phyloP scores from a whole-genome alignment of 768 basidiomycete species.

The Pleurotus eryngii region DNA sequence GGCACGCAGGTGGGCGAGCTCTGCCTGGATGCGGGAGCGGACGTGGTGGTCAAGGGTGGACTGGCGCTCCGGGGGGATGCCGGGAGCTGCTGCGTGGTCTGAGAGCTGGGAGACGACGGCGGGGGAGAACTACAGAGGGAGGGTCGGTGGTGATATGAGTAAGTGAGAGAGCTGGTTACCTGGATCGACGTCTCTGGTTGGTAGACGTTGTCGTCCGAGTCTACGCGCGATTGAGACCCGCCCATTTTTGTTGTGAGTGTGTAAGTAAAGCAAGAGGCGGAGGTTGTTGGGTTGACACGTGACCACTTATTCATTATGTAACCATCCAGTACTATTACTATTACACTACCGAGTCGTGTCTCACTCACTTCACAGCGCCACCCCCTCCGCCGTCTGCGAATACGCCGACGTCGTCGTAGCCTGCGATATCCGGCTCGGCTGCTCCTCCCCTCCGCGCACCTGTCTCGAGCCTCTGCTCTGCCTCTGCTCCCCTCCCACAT shows the following conservation, averaged over 20 bases:
- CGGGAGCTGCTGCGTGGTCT: conserved; percentile 56
- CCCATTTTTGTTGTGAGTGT: neutral
- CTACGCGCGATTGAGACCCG: neutral
- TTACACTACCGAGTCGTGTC: too few species aligned
- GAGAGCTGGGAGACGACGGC: conserved; percentile 79
- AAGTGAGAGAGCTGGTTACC: neutral
- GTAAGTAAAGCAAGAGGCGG: too few species aligned
- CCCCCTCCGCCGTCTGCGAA: conserved; percentile 2
- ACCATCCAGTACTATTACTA: too few species aligned
- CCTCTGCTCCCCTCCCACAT: neutral
- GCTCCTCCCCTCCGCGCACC: neutral
- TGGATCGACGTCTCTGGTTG: neutral
- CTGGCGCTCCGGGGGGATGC: conserved; percentile 67
- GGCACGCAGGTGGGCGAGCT: conserved; percentile 59
- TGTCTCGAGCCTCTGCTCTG: neutral
- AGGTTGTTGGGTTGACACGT: too few species aligned
- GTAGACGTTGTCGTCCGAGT: neutral
- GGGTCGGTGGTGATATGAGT: neutral
- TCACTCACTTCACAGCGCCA: too few species aligned
- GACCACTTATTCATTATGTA: too few species aligned
- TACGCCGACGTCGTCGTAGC: conserved; percentile 2
- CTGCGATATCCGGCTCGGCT: neutral
- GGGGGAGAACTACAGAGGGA: conserved; percentile 63
- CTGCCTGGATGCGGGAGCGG: conserved; percentile 65
- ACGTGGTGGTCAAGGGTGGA: conserved; percentile 71